A percentile compares a stretch with the other conserved stretches of the same genome.
phyloP scores from a whole-genome alignment of 1,139 yeast genomes.

The Yamadazyma membranifaciens region DNA sequence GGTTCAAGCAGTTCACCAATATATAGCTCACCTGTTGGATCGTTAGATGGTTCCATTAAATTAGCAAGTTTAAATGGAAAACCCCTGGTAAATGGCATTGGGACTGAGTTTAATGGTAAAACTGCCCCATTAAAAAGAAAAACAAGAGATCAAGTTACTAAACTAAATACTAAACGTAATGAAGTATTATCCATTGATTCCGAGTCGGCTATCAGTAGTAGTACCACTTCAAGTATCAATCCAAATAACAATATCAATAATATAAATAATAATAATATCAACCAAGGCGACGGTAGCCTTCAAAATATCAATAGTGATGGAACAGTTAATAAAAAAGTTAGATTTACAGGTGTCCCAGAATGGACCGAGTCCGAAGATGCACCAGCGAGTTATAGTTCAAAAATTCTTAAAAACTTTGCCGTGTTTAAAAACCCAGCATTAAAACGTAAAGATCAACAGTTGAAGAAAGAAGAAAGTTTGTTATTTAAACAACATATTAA shows the following conservation, averaged over 20 bases:
- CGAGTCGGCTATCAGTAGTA: conserved; percentile 2
- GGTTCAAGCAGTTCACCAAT: background rate
- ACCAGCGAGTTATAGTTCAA: conserved; percentile 47
- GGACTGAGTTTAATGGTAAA: background rate
- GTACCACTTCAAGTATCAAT: background rate
- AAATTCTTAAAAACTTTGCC: conserved; percentile 48
- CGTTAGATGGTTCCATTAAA: background rate
- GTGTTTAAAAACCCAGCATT: conserved; percentile 35
- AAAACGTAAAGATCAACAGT: conserved; percentile 41
- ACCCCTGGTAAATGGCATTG: background rate
- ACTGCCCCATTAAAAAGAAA: conserved; percentile 13
- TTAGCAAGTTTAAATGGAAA: background rate
- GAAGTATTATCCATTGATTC: conserved; percentile 18
- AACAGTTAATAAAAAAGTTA: conserved; percentile 36
- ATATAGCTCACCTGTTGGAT: background rate
- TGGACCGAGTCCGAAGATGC: conserved; percentile 57
- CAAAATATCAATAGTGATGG: conserved; percentile 5
- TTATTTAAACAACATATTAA: conserved; percentile 40
- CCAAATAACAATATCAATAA: background rate
- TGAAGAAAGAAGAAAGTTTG: conserved; percentile 53
- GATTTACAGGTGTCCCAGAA: conserved; percentile 53
- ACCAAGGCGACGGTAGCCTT: background rate
- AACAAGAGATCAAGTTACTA: conserved; percentile 33
- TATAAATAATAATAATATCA: background rate
- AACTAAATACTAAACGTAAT: conserved; percentile 32